phyloP scores from a whole-genome alignment of 495 filamentous ascomycete species.

The Aspergillus hancockii region DNA sequence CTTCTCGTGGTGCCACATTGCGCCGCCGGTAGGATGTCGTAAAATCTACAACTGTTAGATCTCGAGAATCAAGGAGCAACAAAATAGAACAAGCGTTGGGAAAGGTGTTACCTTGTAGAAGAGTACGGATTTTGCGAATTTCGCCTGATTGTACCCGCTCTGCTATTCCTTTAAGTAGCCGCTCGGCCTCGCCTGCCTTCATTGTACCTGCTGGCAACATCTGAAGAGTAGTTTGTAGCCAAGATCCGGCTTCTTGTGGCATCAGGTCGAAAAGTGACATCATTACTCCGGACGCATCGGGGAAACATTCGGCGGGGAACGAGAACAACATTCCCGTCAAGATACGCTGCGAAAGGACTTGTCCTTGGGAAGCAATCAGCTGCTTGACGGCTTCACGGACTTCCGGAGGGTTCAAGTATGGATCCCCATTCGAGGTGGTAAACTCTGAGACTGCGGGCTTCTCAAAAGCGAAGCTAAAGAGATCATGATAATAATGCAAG shows the following conservation, averaged over 20 bases:
- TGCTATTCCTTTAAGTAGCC: constrained; percentile 64
- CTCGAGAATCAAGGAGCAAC: background rate
- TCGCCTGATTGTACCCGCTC: constrained; percentile 71
- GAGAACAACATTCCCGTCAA: constrained; percentile 98
- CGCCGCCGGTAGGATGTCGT: constrained; percentile 89
- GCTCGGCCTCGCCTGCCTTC: constrained; percentile 61
- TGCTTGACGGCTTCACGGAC: constrained; percentile 71
- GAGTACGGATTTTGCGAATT: constrained; percentile 74
- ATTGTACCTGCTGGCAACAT: constrained; percentile 83
- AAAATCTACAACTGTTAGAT: constrained; percentile 61
- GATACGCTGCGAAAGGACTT: constrained; percentile 77
- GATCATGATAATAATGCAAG: constrained; percentile 90
- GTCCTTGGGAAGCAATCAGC: constrained; percentile 70
- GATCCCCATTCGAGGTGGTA: constrained; percentile 42
- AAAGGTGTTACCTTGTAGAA: constrained; percentile 67
- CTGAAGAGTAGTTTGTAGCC: constrained; percentile 79
- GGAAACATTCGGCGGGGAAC: constrained; percentile 91
- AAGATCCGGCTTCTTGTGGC: constrained; percentile 71
- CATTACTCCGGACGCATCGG: constrained; percentile 89
- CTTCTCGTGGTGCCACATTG: constrained; percentile 92
- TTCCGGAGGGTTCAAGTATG: constrained; percentile 56
- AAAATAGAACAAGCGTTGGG: no score
- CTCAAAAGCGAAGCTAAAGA: constrained; percentile 82
- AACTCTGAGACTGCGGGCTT: constrained; percentile 74
- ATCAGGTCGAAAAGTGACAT: constrained; percentile 85